Conservation (phyloP, 257 asterid genomes). For the Nicotiana noctiflora region DNA sequence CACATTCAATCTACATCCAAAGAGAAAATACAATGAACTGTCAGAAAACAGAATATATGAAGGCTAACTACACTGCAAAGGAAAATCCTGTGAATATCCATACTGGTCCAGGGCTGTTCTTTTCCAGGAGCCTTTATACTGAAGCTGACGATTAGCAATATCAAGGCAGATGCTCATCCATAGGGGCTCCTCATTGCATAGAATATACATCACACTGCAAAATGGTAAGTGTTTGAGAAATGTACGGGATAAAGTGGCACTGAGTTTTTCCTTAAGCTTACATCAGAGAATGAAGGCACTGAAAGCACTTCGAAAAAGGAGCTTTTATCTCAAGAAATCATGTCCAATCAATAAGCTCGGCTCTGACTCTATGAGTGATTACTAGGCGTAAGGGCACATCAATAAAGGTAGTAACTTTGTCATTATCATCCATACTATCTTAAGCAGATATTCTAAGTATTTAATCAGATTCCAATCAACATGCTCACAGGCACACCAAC, state of each 20-base stretch:
- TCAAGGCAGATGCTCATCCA: conserved; percentile 82
- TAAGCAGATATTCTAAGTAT: not conserved
- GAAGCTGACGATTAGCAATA: conserved; percentile 59
- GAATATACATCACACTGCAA: conserved; percentile 80
- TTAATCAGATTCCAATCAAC: not conserved
- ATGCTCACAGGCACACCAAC: not conserved
- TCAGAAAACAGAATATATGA: conserved; percentile 15
- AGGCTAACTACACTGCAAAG: not conserved
- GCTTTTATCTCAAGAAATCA: not conserved
- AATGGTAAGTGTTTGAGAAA: not conserved
- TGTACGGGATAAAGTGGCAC: not conserved
- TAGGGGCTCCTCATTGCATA: conserved; percentile 96
- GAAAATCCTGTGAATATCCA: conserved; percentile 11
- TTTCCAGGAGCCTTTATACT: conserved; percentile 96
- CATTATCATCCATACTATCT: not conserved
- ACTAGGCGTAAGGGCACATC: not conserved
- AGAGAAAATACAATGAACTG: conserved; percentile 11
- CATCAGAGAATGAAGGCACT: not conserved
- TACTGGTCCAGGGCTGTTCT: conserved; percentile 92
- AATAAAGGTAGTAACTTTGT: not conserved
- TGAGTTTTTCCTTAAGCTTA: not conserved
- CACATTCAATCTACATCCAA: conserved; percentile 49
- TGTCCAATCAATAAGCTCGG: not conserved
- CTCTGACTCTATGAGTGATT: not conserved
- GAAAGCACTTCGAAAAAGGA: not conserved